Evolutionary conservation across 306 rosid genomes (phyloP).

Genomic region (Lotus japonicus): DNA sequence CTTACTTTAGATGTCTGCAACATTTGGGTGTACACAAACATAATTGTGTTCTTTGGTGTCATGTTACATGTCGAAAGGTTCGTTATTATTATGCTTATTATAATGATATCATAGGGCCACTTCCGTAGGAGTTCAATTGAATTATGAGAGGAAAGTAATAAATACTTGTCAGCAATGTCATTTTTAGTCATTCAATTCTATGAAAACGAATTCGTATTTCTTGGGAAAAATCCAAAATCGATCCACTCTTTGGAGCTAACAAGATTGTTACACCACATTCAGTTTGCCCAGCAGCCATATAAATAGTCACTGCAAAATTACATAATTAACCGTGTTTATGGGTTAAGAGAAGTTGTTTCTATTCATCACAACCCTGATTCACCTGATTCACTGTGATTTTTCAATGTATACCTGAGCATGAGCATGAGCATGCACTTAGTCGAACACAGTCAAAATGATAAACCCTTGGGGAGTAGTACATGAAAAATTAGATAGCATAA

Average conservation of each 20-base stretch:
- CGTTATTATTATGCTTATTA: background rate
- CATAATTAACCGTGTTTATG: background rate
- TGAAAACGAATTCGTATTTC: background rate
- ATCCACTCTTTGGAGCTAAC: background rate
- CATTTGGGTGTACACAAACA: no score
- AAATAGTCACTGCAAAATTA: background rate
- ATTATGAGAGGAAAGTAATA: background rate
- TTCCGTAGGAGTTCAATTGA: background rate
- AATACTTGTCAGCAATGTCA: slow-evolving; percentile 22
- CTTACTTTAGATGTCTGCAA: no score
- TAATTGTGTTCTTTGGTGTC: background rate
- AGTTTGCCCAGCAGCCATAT: background rate
- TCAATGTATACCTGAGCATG: no score
- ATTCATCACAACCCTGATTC: no score
- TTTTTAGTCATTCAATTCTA: slow-evolving; percentile 21
- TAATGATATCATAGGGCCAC: slow-evolving; percentile 13
- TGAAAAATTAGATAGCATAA: slow-evolving; percentile 31
- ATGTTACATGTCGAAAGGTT: background rate
- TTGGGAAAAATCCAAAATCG: background rate
- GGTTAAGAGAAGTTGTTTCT: no score
- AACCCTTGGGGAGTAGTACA: slow-evolving; percentile 14
- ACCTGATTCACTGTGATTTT: no score
- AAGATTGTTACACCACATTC: background rate
- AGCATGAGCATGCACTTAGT: no score
- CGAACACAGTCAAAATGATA: slow-evolving; percentile 28